Conservation (phyloP, 352 stramenopile species). For the Pythium chondricola region DNA sequence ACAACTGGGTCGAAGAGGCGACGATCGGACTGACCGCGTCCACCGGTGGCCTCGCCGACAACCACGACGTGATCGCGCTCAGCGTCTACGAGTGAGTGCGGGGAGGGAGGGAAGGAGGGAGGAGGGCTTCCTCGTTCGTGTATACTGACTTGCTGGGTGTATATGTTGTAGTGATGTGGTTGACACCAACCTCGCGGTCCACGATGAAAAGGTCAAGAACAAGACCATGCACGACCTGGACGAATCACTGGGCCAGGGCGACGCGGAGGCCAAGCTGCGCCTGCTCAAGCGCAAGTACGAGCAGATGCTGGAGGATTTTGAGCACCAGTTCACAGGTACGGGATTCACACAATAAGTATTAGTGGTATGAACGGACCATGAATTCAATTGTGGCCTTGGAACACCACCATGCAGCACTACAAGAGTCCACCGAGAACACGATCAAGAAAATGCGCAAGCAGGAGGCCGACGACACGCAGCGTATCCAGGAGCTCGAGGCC, state of each 20-base stretch:
- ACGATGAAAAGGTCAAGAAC: constrained; percentile 61
- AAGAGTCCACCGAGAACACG: constrained; percentile 79
- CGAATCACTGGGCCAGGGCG: constrained; percentile 36
- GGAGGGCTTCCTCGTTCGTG: neutral
- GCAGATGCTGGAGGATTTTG: constrained; percentile 79
- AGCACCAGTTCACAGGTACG: constrained; percentile 84
- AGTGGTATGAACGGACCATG: no score
- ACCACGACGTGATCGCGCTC: constrained; percentile 73
- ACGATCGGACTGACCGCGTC: constrained; percentile 73
- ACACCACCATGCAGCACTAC: no score
- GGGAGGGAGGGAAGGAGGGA: neutral
- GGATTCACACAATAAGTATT: no score
- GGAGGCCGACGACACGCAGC: constrained; percentile 54
- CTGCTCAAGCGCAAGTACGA: constrained; percentile 73
- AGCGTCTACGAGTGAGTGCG: constrained; percentile 70
- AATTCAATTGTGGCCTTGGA: no score
- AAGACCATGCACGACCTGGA: constrained; percentile 45
- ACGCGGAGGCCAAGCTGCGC: constrained; percentile 54
- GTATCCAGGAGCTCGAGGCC: constrained; percentile 62
- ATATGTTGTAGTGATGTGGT: constrained; percentile 42
- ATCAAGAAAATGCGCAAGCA: constrained; percentile 76
- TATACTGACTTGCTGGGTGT: constrained; percentile 2
- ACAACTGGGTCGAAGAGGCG: constrained; percentile 57
- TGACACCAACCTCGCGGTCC: constrained; percentile 38
- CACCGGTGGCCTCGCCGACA: constrained; percentile 76